A percentile compares a stretch with the other conserved stretches of the same genome.
These are phyloP conservation scores for Fusarium napiforme DNA, from an alignment of 2,329 filamentous ascomycete species.

Conservation along the genomic window DNA sequence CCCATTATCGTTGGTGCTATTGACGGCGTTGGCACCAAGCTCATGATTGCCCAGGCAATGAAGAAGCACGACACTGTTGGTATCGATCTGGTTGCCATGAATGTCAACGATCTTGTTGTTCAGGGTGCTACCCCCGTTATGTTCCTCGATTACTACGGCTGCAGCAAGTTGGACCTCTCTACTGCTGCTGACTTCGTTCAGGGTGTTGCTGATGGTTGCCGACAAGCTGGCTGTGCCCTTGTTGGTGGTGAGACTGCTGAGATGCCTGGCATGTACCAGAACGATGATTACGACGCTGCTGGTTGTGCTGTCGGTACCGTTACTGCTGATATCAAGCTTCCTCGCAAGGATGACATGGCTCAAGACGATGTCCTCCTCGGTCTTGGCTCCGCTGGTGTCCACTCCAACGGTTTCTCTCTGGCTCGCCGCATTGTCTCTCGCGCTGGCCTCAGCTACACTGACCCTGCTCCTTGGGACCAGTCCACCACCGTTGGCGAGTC, in stretches of 20 bases:
- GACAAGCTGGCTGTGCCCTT: slow-evolving; percentile 84
- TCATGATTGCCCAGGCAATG: slow-evolving; percentile 93
- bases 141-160: slow-evolving; percentile 98
- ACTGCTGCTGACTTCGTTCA: slow-evolving; percentile 87
- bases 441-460: slow-evolving; percentile 76
- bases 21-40: slow-evolving; percentile 95
- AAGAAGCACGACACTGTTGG: slow-evolving; percentile 93
- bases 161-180: slow-evolving; percentile 83
- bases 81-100: slow-evolving; percentile 98
- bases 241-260: slow-evolving; percentile 98
- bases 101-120: slow-evolving; percentile 96
- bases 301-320: slow-evolving; percentile 91
- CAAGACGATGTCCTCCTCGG: slow-evolving; percentile 88
- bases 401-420: slow-evolving; percentile 98
- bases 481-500: slow-evolving; percentile 74
- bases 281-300: slow-evolving; percentile 91
- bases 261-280: slow-evolving; percentile 95
- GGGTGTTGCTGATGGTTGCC: slow-evolving; percentile 89
- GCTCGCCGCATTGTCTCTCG: slow-evolving; percentile 87
- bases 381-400: slow-evolving; percentile 84
- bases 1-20: slow-evolving; percentile 93
- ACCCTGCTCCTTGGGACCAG: slow-evolving; percentile 79
- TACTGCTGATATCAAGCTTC: slow-evolving; percentile 74
- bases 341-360: slow-evolving; percentile 78
- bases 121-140: slow-evolving; percentile 94